Base-by-base conservation (phyloP, 306 rosid species). In the Mucuna pruriens region DNA sequence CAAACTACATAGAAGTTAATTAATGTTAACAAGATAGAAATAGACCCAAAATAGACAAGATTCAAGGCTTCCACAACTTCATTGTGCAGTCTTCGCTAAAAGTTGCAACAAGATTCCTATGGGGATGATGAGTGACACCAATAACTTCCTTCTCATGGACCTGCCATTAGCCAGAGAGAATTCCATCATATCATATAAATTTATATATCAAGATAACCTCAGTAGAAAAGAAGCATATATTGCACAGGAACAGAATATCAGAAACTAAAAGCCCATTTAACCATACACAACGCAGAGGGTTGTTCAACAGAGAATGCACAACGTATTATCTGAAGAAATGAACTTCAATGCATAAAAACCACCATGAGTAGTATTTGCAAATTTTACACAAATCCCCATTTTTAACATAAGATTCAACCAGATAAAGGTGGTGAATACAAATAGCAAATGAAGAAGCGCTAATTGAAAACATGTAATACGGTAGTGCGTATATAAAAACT, bases 21-120 rank as follows among this genome's bases (percentile, higher is more conserved):
- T 52, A 38, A 65, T 39, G 70, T 62, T 63, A 69, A 62, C 15
- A 31, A 44, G n/a, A 45, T 25, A 45, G 48, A 64, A 82, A 58
- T 23, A 39, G 69, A 33, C 7, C 26, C 45, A 44, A 38, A 1
- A 36, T 19, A 76, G 34, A 44, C 34, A 49, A 64, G 36, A 75
- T 63, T 92, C 87, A 93, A 79, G 99, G 97, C 87, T 92, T 96
- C 99, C 99, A 96, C 85, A 93, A 78, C 87, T 88, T 93, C 99
- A 96, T 87, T 3, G 98, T 96, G 87, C 92, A 76, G 86, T 96
- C 98, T 68, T 92, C 97, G 84, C 97, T 66, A 2, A 82, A 96
- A 34, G 99, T 96, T 16, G 97, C 97, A 29, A 96, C 90, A 33
- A 96, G 94, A 88, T 96, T 96, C 89, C 99, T 88, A 83, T 96